Evolutionary conservation across 2,329 filamentous ascomycete genomes (phyloP).

Genomic region (Fusarium nelsonii): DNA sequence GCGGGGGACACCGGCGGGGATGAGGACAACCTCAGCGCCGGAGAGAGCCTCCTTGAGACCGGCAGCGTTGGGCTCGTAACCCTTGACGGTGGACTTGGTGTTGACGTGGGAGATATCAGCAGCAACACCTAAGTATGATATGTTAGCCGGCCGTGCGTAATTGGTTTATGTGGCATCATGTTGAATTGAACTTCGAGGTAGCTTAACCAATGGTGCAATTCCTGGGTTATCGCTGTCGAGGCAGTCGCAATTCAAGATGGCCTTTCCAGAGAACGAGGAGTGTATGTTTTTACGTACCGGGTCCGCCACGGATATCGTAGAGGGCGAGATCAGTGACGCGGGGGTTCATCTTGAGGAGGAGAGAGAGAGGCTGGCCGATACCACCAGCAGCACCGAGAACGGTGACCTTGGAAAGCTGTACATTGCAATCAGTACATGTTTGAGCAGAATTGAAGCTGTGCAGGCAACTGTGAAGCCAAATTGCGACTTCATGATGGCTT

Average conservation of each 20-base stretch:
- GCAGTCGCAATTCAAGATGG: slow-evolving; percentile 12
- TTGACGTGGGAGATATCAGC: slow-evolving; percentile 99
- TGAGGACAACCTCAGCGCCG: slow-evolving; percentile 93
- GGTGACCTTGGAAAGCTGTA: slow-evolving; percentile 93
- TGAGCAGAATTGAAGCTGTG: neutral
- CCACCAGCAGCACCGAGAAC: slow-evolving; percentile 97
- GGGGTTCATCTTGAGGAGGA: slow-evolving; percentile 98
- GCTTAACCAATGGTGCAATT: neutral
- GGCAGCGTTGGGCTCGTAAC: slow-evolving; percentile 82
- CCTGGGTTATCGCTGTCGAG: neutral
- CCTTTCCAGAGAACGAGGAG: neutral
- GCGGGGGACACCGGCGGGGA: slow-evolving; percentile 97
- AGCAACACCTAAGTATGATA: slow-evolving; percentile 79
- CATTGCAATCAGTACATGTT: slow-evolving; percentile 35
- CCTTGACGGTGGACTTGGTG: slow-evolving; percentile 95
- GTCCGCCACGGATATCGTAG: slow-evolving; percentile 96
- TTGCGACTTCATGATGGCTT: neutral
- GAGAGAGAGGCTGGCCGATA: slow-evolving; percentile 97
- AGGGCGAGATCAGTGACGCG: slow-evolving; percentile 93
- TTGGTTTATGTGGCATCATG: slow-evolving; percentile 35
- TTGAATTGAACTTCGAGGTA: slow-evolving; percentile 1
- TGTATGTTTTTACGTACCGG: slow-evolving; percentile 71
- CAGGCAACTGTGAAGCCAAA: slow-evolving; percentile 1
- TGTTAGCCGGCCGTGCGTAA: slow-evolving; percentile 37
- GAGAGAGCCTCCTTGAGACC: slow-evolving; percentile 85